These are phyloP conservation scores for Boletus patriciae DNA, from an alignment of 768 basidiomycete genomes.

Conservation along the genomic window DNA sequence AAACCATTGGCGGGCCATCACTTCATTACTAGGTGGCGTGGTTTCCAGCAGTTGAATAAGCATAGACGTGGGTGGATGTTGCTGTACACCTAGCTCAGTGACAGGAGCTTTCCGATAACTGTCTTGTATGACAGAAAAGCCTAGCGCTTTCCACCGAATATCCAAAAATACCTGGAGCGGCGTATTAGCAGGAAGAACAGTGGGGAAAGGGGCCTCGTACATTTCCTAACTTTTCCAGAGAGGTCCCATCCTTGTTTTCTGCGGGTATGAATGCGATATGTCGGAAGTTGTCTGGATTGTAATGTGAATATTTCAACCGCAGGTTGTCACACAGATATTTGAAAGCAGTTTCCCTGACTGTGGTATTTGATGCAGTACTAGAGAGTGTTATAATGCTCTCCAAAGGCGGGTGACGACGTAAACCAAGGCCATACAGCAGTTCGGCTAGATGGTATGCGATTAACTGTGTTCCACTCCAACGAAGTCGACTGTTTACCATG, in stretches of 20 bases:
- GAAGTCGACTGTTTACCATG: not conserved
- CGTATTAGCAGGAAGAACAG: too few relatives aligned
- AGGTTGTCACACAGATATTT: conserved; percentile 54
- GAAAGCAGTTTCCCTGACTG: conserved; percentile 57
- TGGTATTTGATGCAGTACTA: conserved; percentile 35
- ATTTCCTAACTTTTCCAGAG: not conserved
- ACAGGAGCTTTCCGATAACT: conserved; percentile 44
- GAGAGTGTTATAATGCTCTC: conserved; percentile 56
- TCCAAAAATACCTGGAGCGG: conserved; percentile 5
- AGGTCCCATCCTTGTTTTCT: not conserved
- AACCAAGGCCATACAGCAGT: not conserved
- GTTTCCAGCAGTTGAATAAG: conserved; percentile 56
- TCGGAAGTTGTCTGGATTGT: conserved; percentile 52
- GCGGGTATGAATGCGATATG: conserved; percentile 1
- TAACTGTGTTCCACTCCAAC: too few relatives aligned
- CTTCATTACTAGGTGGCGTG: conserved; percentile 51
- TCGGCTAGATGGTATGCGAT: too few relatives aligned
- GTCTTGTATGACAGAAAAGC: conserved; percentile 65
- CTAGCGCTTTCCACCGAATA: conserved; percentile 52
- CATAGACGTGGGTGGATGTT: conserved; percentile 60
- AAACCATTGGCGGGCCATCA: conserved; percentile 62
- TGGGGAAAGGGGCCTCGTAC: not conserved
- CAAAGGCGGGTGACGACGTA: conserved; percentile 54
- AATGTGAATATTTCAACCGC: not conserved
- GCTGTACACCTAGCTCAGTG: conserved; percentile 61